Base-by-base conservation (phyloP, 2,329 filamentous ascomycete species). In the Ophiosphaerella herpotricha region DNA sequence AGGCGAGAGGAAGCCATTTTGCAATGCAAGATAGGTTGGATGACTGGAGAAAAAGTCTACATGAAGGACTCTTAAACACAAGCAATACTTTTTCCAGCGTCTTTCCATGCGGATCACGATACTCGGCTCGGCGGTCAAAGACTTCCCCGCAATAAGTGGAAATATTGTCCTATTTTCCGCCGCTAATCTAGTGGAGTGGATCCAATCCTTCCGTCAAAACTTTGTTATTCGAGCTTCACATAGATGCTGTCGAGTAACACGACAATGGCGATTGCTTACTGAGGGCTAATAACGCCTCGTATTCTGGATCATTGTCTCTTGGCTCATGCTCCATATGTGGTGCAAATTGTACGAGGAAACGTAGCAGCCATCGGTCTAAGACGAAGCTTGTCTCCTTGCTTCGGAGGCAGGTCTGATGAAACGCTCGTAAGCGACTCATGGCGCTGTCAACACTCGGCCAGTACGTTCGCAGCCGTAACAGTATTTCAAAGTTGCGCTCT, bases 311-410 rank as follows among this genome's bases (percentile, higher is more conserved):
- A 26, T 64, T 62, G 32, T 64, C 61, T 37, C 61, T 55, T 45
- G 61, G 61, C 47, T 64, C 61, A 21, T 59, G 57, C 46, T 64
- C 61, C 57, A 64, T 60, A 23, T 64, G 61, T 45, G 61, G 61
- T 5, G 61, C 59, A 43, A 64, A 64, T 21, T 64, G 61, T 11
- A 64, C 59, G 16, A 64, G 49, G 48, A 64, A 64, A 36, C 61
- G 59, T 39, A 64, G 31, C 34, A 64, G 40, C 61, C 61, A 64
- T 39, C 61, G 51, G 43, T 64, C 61, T 26, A 64, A 44, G 40
- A 64, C 59, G 24, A 64, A 64, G 43, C 61, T 64, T 1, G 61
- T 64, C n/a, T 64, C 61, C 40, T 61, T 64, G 33, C 59, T 59
- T 53, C 59, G 51, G 8, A 64, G 48, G 43, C 61, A 64, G 21